Evolutionary conservation across 768 basidiomycete species (phyloP).

Genomic region (Phanerodontia chrysosporium): DNA sequence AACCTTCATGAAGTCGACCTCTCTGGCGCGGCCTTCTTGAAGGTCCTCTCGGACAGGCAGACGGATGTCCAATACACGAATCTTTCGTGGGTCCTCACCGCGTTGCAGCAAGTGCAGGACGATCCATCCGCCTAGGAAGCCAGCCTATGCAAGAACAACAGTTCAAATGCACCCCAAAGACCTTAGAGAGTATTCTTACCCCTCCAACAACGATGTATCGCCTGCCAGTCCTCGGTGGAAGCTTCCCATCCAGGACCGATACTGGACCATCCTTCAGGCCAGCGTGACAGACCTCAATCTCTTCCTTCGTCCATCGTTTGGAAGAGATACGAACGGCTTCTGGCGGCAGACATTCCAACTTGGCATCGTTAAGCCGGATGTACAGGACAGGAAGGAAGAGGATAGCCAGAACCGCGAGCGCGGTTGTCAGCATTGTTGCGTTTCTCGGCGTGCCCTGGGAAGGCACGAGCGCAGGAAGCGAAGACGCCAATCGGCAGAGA

Average conservation of each 20-base stretch:
- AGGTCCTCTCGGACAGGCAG: slow-evolving; percentile 56
- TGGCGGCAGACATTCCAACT: slow-evolving; percentile 45
- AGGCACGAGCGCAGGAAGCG: not conserved
- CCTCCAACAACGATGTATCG: slow-evolving; percentile 77
- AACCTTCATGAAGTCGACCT: slow-evolving; percentile 53
- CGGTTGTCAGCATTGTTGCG: not conserved
- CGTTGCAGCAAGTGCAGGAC: slow-evolving; percentile 62
- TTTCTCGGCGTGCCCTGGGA: not conserved
- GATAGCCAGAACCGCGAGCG: not conserved
- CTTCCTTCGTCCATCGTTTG: slow-evolving; percentile 41
- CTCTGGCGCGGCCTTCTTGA: slow-evolving; percentile 43
- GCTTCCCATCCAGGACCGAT: slow-evolving; percentile 33
- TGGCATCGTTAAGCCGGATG: slow-evolving; percentile 48
- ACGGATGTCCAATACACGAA: slow-evolving; percentile 67
- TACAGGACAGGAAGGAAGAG: slow-evolving; percentile 32
- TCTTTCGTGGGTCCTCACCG: slow-evolving; percentile 62
- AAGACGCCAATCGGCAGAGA: not conserved
- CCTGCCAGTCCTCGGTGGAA: slow-evolving; percentile 68
- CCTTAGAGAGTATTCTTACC: slow-evolving; percentile 34
- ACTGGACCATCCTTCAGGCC: slow-evolving; percentile 29
- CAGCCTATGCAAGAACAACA: slow-evolving; percentile 40
- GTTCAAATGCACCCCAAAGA: not conserved
- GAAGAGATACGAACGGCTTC: slow-evolving; percentile 49
- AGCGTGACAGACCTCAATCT: slow-evolving; percentile 35
- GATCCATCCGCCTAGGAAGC: slow-evolving; percentile 79